Conservation (phyloP, 2,329 filamentous ascomycete species). For the Aspergillus tubingensis region DNA sequence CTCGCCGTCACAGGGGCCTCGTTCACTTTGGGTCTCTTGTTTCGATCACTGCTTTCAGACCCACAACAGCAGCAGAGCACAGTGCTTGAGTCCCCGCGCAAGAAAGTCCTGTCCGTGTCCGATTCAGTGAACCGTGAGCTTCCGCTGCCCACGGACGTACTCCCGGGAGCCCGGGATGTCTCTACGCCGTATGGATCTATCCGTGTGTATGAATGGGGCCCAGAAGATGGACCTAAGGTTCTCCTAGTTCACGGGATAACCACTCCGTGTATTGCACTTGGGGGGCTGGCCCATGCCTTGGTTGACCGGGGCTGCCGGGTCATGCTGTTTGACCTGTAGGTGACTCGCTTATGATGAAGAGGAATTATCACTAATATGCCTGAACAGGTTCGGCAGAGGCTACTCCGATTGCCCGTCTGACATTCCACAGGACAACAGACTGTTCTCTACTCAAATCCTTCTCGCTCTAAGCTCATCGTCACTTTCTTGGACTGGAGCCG, state of each 20-base stretch:
- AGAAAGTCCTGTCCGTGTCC: constrained; percentile 35
- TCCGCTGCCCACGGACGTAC: constrained; percentile 69
- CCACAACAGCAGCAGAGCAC: constrained; percentile 13
- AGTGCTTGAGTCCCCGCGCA: constrained; percentile 41
- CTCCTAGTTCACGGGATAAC: constrained; percentile 79
- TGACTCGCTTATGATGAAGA: not conserved
- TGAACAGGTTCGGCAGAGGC: constrained; percentile 61
- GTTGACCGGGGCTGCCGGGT: constrained; percentile 70
- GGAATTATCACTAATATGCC: not conserved
- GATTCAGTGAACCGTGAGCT: constrained; percentile 42
- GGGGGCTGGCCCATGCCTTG: constrained; percentile 65
- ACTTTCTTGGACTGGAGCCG: constrained; percentile 62
- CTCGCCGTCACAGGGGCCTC: constrained; percentile 40
- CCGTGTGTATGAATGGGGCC: constrained; percentile 79
- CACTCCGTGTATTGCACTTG: constrained; percentile 72
- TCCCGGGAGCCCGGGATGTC: constrained; percentile 66
- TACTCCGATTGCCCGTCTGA: constrained; percentile 70
- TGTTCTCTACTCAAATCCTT: constrained; percentile 73
- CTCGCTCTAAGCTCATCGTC: constrained; percentile 70
- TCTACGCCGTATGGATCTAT: constrained; percentile 64
- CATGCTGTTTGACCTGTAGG: constrained; percentile 69
- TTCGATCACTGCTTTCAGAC: constrained; percentile 31
- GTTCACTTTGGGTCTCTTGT: constrained; percentile 35
- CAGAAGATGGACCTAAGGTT: constrained; percentile 68
- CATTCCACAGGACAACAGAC: constrained; percentile 69